Conservation (phyloP, 441 rosid genomes). For the Geranium incanum region DNA sequence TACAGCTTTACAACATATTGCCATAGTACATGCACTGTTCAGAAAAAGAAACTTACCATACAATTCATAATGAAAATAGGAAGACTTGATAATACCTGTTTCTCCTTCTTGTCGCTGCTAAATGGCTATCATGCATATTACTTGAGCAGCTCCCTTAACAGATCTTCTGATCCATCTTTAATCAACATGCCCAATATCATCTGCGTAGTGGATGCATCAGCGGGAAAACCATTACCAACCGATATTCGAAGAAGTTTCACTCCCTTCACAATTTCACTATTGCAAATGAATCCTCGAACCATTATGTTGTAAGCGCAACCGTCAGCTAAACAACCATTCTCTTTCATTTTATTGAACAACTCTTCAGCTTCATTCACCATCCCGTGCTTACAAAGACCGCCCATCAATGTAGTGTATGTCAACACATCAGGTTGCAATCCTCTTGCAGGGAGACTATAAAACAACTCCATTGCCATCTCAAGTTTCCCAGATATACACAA, state of each 20-base stretch:
- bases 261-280: neutral
- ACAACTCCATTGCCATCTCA: neutral
- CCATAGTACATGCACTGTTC: too few species aligned
- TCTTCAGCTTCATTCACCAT: neutral
- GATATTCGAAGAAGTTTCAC: neutral
- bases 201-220: too few species aligned
- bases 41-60: too few species aligned
- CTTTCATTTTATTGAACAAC: neutral
- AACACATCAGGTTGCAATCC: neutral
- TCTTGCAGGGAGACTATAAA: neutral
- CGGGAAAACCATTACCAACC: too few species aligned
- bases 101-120: too few species aligned
- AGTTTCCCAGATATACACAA: neutral
- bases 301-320: neutral
- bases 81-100: too few species aligned
- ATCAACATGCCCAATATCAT: too few species aligned
- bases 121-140: too few species aligned
- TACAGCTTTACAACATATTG: too few species aligned
- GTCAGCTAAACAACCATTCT: neutral
- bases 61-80: too few species aligned
- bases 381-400: neutral
- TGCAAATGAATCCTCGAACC: neutral
- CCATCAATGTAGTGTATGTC: neutral
- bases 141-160: too few species aligned
- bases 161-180: too few species aligned